These are phyloP conservation scores for Dendrocalamus sinicus DNA, from an alignment of 176 grass and related monocot species.

Conservation along the genomic window DNA sequence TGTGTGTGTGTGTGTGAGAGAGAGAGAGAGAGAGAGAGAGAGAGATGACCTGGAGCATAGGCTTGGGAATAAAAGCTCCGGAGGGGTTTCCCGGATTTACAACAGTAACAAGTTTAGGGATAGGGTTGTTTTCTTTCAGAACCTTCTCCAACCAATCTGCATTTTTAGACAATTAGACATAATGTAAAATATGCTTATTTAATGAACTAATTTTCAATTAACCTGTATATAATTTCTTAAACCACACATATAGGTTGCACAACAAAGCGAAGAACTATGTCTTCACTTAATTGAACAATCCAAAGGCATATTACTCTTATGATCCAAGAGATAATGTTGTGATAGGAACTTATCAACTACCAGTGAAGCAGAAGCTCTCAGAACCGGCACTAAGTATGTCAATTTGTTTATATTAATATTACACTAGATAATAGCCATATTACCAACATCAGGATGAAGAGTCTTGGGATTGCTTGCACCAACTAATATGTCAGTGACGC, in stretches of 20 bases:
- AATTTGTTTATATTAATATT: conserved; percentile 28
- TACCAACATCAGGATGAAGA: conserved; percentile 85
- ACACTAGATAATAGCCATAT: conserved; percentile 34
- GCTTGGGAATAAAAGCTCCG: conserved; percentile 74
- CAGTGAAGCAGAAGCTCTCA: neutral
- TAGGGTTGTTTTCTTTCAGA: conserved; percentile 55
- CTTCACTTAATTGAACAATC: neutral
- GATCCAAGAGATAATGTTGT: neutral
- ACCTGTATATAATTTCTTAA: conserved; percentile 12
- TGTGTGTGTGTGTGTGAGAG: neutral
- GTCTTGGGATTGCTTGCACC: conserved; percentile 70
- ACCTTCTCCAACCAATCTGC: conserved; percentile 87
- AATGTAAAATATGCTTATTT: conserved; percentile 36
- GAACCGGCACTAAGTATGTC: neutral
- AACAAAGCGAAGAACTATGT: neutral
- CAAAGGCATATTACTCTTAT: neutral
- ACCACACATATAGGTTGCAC: neutral
- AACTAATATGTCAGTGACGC: conserved; percentile 84
- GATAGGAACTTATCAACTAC: conserved; percentile 18
- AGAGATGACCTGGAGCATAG: conserved; percentile 63
- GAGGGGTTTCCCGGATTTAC: conserved; percentile 98
- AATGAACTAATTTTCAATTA: neutral
- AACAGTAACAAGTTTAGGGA: conserved; percentile 96
- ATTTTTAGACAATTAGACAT: conserved; percentile 34
- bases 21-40: conserved; percentile 17